These are phyloP conservation scores for Pestalotiopsis sp. DNA, from an alignment of 2,329 filamentous ascomycete species.

Conservation along the genomic window DNA sequence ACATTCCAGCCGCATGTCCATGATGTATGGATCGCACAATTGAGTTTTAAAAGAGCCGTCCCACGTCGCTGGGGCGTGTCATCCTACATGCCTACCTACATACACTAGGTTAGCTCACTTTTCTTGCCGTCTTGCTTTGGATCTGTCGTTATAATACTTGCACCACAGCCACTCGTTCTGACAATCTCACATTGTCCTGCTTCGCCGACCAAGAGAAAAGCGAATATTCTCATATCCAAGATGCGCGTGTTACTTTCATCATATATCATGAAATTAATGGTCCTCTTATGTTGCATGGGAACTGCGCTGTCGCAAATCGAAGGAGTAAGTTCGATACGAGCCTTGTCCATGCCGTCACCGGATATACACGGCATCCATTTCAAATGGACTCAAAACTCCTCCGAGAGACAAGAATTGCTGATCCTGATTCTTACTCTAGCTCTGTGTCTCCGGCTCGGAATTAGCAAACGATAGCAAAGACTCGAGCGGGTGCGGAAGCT, in stretches of 20 bases:
- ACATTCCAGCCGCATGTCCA: neutral
- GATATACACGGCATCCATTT: neutral
- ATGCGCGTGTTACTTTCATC: neutral
- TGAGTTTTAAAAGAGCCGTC: neutral
- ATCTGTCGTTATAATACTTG: neutral
- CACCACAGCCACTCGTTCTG: neutral
- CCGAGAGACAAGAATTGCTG: neutral
- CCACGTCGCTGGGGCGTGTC: neutral
- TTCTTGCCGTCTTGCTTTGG: neutral
- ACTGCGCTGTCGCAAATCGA: neutral
- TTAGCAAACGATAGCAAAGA: neutral
- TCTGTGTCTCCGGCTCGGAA: neutral
- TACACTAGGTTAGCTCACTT: neutral
- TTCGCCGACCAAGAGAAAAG: neutral
- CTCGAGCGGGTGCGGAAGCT: neutral
- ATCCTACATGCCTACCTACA: neutral
- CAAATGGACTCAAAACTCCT: neutral
- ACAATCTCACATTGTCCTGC: neutral
- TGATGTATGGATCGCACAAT: neutral
- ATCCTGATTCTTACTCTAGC: neutral
- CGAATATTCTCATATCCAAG: neutral
- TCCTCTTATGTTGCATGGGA: neutral
- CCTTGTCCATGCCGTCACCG: neutral
- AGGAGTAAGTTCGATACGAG: neutral
- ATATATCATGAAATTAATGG: neutral